A percentile compares a stretch with the other conserved stretches of the same genome.
phyloP scores from a whole-genome alignment of 106 monocot genomes.

The Dendrobium huoshanense region DNA sequence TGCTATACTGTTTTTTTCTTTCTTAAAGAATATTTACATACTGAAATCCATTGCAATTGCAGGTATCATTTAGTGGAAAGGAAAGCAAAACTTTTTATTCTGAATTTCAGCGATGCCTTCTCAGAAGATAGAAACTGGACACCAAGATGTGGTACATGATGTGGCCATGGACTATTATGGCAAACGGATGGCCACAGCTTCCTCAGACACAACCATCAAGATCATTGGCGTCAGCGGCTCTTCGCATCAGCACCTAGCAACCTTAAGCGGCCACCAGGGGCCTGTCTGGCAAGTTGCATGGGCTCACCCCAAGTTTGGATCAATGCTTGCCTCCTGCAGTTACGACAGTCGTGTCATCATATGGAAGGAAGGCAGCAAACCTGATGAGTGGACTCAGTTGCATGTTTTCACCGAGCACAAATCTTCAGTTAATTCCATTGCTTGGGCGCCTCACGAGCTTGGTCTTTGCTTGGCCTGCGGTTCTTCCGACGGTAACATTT shows the following conservation, averaged over 20 bases:
- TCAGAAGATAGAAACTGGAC: conserved; percentile 28
- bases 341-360: conserved; percentile 18
- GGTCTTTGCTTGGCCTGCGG: conserved; percentile 25
- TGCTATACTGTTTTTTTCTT: neutral
- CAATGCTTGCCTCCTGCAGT: conserved; percentile 17
- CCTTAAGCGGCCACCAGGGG: conserved; percentile 19
- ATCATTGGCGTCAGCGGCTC: conserved; percentile 14
- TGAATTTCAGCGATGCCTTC: conserved; percentile 13
- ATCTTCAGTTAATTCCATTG: conserved; percentile 26
- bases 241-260: conserved; percentile 16
- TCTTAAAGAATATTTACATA: neutral
- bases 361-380: conserved; percentile 21
- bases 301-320: conserved; percentile 28
- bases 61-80: neutral
- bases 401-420: conserved; percentile 21
- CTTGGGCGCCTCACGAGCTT: conserved; percentile 27
- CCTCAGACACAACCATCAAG: conserved; percentile 15
- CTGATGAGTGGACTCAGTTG: conserved; percentile 12
- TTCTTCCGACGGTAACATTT: conserved; percentile 25
- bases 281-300: conserved; percentile 24
- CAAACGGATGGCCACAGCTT: conserved; percentile 19
- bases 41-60: neutral
- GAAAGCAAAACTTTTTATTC: neutral
- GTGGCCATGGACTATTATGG: conserved; percentile 28
- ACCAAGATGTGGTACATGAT: conserved; percentile 21